These are phyloP conservation scores for Phialophora expanda DNA, from an alignment of 2,329 filamentous ascomycete species.

Conservation along the genomic window DNA sequence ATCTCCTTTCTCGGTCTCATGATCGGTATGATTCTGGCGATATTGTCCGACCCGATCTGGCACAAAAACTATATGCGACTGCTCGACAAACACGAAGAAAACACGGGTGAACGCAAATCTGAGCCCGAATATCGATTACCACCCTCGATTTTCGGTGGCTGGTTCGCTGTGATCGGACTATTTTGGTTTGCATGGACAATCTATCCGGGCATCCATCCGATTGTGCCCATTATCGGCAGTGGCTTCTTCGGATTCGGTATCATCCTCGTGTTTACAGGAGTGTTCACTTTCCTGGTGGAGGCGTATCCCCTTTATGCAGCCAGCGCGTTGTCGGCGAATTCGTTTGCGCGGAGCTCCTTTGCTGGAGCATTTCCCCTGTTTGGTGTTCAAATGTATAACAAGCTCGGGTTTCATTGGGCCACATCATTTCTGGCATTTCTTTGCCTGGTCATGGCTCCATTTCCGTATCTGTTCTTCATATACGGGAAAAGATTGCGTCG, in stretches of 20 bases:
- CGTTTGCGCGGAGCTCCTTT: conserved; percentile 77
- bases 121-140: conserved; percentile 89
- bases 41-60: conserved; percentile 55
- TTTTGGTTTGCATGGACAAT: conserved; percentile 92
- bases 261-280: conserved; percentile 78
- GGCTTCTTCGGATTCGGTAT: conserved; percentile 73
- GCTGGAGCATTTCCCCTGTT: conserved; percentile 68
- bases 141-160: conserved; percentile 72
- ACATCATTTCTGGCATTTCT: conserved; percentile 50
- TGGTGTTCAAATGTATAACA: conserved; percentile 46
- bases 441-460: conserved; percentile 52
- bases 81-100: conserved; percentile 46
- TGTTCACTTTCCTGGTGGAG: conserved; percentile 86
- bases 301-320: conserved; percentile 55
- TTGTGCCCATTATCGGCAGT: conserved; percentile 74
- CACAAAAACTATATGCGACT: conserved; percentile 52
- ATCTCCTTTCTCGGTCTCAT: conserved; percentile 56
- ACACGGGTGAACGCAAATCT: conserved; percentile 53
- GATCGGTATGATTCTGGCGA: conserved; percentile 54
- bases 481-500: conserved; percentile 55
- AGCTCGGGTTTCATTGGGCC: conserved; percentile 49
- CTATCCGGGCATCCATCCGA: conserved; percentile 75
- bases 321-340: conserved; percentile 79
- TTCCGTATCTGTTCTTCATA: conserved; percentile 57
- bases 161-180: conserved; percentile 78